Base-by-base conservation (phyloP, 1,284 basidiomycete genomes). In the Nidula niveotomentosa region DNA sequence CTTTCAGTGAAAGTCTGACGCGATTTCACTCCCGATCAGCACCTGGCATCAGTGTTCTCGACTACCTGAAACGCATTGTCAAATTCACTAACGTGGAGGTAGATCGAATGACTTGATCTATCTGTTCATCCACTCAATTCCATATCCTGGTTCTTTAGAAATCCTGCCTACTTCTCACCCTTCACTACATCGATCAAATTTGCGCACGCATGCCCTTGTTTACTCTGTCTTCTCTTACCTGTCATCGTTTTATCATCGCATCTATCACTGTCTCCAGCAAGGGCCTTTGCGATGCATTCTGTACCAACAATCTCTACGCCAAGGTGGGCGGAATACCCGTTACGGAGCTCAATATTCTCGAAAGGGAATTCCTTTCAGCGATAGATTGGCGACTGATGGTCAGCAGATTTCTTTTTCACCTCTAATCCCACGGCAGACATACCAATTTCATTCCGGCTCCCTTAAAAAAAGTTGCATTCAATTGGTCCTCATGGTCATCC, bases 151-250 rank as follows among this genome's bases (percentile, higher is more conserved):
- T 30, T 33, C 48, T 56, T 39, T 71, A 96, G 92, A 91, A 90
- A 77, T 86, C 90, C 56, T 94, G 92, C 60, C 85, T 97, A 37
- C 76, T 98, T 60, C 90, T 96, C 68, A 89, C 90, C 39, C 81
- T 97, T 56, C 89, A 93, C 71, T 97, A 97, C 75, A 95, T 97
- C 75, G 95, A 97, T 76, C 90, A 93, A 72, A 93, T 96, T 62
- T 96, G 93, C 73, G 81, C 88, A 53, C 86, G 91, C 60, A 83
- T 87, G 62, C 90, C 93, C 37, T 78, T 85, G 49, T 96, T 96
- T 76, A 96, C 92, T 39, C 84, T 98, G 61, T 92, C 93, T 44
- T 96, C 93, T 36, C 83, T 96, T 66, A 98, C 96, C 35, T 94
- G 94, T 65, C 96, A 97, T 75, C 93, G 94, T 53, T 97, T 97